phyloP scores from a whole-genome alignment of 2,329 filamentous ascomycete species.

The Ramularia endophylla region DNA sequence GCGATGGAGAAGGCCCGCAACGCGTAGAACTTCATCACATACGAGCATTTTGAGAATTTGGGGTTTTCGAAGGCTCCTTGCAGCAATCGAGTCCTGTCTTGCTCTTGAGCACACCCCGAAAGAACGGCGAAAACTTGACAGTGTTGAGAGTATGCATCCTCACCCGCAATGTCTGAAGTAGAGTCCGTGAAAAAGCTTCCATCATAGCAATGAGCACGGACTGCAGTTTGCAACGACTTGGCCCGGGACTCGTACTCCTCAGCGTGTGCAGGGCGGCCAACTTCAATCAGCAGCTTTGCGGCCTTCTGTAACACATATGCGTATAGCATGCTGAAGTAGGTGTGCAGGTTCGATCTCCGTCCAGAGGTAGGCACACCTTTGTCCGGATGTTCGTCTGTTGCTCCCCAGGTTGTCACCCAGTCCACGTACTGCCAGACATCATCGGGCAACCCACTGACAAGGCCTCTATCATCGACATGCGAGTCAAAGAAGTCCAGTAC shows the following conservation, averaged over 20 bases:
- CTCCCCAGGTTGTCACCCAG: constrained; percentile 25
- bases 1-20: constrained; percentile 34
- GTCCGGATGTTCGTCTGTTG: constrained; percentile 27
- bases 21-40: constrained; percentile 37
- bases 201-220: constrained; percentile 27
- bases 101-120: constrained; percentile 23
- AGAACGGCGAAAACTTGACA: constrained; percentile 35
- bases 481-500: constrained; percentile 32
- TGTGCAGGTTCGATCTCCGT: constrained; percentile 33
- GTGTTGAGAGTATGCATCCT: constrained; percentile 31
- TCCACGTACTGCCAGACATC: constrained; percentile 36
- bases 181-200: constrained; percentile 32
- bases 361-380: constrained; percentile 38
- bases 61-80: constrained; percentile 23
- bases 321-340: constrained; percentile 39
- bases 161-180: constrained; percentile 26
- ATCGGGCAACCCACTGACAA: constrained; percentile 24
- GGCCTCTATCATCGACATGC: constrained; percentile 24
- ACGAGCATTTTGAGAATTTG: constrained; percentile 12
- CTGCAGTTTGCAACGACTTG: constrained; percentile 17
- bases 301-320: constrained; percentile 33
- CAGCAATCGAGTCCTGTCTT: constrained; percentile 22
- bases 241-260: constrained; percentile 30
- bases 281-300: constrained; percentile 28
- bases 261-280: constrained; percentile 31